These are phyloP conservation scores for Gnaphalium uliginosum DNA, from an alignment of 129 eudicot genomes.

Conservation along the genomic window DNA sequence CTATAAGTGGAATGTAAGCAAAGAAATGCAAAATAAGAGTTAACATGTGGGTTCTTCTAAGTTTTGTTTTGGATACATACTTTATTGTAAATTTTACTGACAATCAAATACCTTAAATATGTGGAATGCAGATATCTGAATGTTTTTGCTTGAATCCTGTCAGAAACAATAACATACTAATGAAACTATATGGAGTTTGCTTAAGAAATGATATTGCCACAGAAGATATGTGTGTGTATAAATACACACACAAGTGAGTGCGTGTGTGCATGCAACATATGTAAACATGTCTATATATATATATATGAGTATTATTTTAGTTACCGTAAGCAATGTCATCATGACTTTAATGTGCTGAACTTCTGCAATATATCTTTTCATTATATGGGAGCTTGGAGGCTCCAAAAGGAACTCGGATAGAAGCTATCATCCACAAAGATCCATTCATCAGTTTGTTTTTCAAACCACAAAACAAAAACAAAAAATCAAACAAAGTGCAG, in stretches of 20 bases:
- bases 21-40: constrained; percentile 11
- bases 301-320: background rate
- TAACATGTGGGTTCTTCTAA: background rate
- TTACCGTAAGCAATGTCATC: constrained; percentile 92
- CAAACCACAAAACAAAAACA: background rate
- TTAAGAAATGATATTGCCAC: background rate
- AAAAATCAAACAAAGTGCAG: background rate
- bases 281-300: background rate
- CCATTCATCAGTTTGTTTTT: constrained; percentile 27
- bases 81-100: background rate
- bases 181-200: constrained; percentile 10
- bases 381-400: constrained; percentile 87
- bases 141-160: constrained; percentile 96
- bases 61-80: background rate
- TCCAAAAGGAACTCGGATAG: constrained; percentile 91
- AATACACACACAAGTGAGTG: too few species aligned
- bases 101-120: constrained; percentile 69
- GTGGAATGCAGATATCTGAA: constrained; percentile 96
- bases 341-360: constrained; percentile 84
- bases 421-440: constrained; percentile 57
- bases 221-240: too few species aligned
- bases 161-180: constrained; percentile 19
- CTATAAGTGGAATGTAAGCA: constrained; percentile 9
- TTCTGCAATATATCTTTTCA: constrained; percentile 88
- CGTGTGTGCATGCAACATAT: background rate